A percentile compares a stretch with the other conserved stretches of the same genome.
Conservation (phyloP, 2,329 filamentous ascomycete species). For the Fusarium sp. region DNA sequence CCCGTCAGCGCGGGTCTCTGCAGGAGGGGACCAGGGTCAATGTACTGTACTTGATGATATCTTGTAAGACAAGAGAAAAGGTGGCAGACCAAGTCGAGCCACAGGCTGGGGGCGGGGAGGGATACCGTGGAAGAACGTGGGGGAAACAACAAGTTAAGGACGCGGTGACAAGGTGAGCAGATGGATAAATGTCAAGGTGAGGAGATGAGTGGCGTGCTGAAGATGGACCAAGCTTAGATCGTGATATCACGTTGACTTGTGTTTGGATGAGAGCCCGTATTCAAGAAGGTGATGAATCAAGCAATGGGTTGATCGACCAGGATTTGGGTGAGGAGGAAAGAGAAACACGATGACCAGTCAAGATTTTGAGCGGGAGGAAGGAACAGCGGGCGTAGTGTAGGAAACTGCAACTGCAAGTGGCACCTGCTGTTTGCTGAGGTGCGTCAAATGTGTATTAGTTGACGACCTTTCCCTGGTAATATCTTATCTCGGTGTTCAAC, state of each 20-base stretch:
- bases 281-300: conserved; percentile 2
- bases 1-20: conserved; percentile 41
- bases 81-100: conserved; percentile 2
- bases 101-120: conserved; percentile 22
- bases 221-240: conserved; percentile 12
- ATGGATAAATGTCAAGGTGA: conserved; percentile 43
- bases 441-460: conserved; percentile 17
- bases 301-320: background rate
- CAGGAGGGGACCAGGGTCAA: conserved; percentile 24
- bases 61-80: conserved; percentile 24
- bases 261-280: conserved; percentile 37
- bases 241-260: conserved; percentile 38
- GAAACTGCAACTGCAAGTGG: conserved; percentile 15
- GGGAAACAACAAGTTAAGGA: conserved; percentile 31
- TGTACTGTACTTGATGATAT: conserved; percentile 31
- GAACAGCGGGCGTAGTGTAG: conserved; percentile 18
- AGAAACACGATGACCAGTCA: conserved; percentile 8
- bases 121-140: conserved; percentile 37
- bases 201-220: conserved; percentile 45
- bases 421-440: conserved; percentile 25
- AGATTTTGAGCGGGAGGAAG: background rate
- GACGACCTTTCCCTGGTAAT: background rate
- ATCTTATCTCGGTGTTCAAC: conserved; percentile 11
- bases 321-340: conserved; percentile 21
- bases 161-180: conserved; percentile 44